Evolutionary conservation across 2,329 filamentous ascomycete species (phyloP).

Genomic region (Sclerotinia trifoliorum): DNA sequence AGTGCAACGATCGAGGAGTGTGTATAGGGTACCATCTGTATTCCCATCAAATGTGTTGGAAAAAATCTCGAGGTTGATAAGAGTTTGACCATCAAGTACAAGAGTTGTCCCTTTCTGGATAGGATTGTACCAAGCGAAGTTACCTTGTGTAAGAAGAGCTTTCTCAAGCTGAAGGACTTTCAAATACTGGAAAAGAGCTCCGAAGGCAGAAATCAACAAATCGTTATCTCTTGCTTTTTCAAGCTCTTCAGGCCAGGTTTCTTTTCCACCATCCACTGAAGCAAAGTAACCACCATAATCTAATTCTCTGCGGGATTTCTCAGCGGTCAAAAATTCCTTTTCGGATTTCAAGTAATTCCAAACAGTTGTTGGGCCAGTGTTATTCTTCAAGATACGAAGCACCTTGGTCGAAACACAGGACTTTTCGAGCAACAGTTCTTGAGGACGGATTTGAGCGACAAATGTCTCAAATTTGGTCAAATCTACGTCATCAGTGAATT

Average conservation of each 20-base stretch:
- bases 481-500: conserved; percentile 88
- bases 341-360: conserved; percentile 91
- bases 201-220: conserved; percentile 83
- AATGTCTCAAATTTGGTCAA: conserved; percentile 97
- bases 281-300: conserved; percentile 77
- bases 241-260: conserved; percentile 74
- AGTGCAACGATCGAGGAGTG: conserved; percentile 87
- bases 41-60: conserved; percentile 88
- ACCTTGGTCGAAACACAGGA: conserved; percentile 83
- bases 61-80: conserved; percentile 98
- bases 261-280: conserved; percentile 52
- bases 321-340: conserved; percentile 88
- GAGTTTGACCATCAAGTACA: conserved; percentile 89
- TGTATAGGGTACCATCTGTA: conserved; percentile 81
- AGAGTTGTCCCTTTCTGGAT: conserved; percentile 86
- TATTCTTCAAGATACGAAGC: conserved; percentile 91
- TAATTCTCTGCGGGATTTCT: conserved; percentile 78
- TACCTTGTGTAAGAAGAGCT: conserved; percentile 82
- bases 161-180: conserved; percentile 83
- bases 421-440: conserved; percentile 88
- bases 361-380: conserved; percentile 85
- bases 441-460: conserved; percentile 85
- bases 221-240: conserved; percentile 74
- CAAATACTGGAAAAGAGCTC: conserved; percentile 84
- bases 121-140: conserved; percentile 88